Evolutionary conservation across 108 stramenopile species (phyloP).

Genomic region (Skeletonema marinoi): DNA sequence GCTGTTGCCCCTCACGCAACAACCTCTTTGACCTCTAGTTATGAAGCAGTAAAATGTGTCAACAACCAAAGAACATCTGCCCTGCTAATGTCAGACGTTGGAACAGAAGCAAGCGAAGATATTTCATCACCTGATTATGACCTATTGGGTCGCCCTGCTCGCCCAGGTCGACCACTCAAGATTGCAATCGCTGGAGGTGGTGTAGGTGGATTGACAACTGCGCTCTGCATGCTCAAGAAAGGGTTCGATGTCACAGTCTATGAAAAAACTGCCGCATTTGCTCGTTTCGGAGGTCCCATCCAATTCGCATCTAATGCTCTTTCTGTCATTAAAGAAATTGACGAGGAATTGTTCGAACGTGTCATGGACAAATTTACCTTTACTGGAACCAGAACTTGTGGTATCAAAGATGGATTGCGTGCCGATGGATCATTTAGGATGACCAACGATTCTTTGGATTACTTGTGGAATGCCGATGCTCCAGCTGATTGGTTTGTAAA

Average conservation of each 20-base stretch:
- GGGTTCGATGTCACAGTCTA: conserved; percentile 96
- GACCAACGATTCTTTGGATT: conserved; percentile 85
- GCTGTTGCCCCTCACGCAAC: conserved; percentile 4
- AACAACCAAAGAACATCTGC: neutral
- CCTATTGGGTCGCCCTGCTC: conserved; percentile 56
- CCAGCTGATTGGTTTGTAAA: conserved; percentile 96
- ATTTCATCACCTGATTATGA: neutral
- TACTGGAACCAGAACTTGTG: conserved; percentile 93
- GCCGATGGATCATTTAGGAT: conserved; percentile 87
- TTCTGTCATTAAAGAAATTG: conserved; percentile 92
- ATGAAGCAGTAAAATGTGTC: neutral
- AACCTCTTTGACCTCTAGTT: neutral
- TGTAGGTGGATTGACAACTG: conserved; percentile 92
- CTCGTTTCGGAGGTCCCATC: conserved; percentile 96
- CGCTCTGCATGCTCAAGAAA: conserved; percentile 90
- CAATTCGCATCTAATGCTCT: conserved; percentile 97
- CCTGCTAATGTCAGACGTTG: neutral
- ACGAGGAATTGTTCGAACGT: conserved; percentile 83
- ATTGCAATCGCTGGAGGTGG: conserved; percentile 96
- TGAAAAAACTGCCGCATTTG: conserved; percentile 93
- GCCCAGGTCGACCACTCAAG: conserved; percentile 81
- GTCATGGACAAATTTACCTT: conserved; percentile 97
- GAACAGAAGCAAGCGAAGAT: neutral
- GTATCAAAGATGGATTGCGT: conserved; percentile 96
- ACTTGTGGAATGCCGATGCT: conserved; percentile 79